Base-by-base conservation (phyloP, 1,139 yeast species). In the Candida sanyaensis region DNA sequence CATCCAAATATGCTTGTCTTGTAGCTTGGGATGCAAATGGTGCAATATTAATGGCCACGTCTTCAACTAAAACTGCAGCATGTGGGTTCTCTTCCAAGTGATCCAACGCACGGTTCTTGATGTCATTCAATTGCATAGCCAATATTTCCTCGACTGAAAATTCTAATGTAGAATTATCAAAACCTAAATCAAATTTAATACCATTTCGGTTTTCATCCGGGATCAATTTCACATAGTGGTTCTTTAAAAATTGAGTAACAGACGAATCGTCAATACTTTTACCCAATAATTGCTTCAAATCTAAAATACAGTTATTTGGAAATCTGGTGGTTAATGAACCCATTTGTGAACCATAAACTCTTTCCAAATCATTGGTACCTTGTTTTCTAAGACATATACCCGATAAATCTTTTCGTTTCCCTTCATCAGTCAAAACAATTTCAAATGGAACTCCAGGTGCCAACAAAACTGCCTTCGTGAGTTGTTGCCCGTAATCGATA, bases 371-470 rank as follows among this genome's bases (percentile, higher is more conserved):
- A 68, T 33, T 69, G 5, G 58, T 56, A 2, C 70, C 72, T 8
- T 62, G 55, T 10, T 71, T 58, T 54, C 87, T 80, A 52, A 92
- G 76, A 1, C 88, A 84, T 28, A 93, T 59, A 0, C 96, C 97
- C 2, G 92, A 79, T 10, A 84, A 73, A 59, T 93, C 98, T 64
- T 93, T 93, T 50, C 99, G 78, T 65, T 91, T 90, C 6, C 97
- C 88, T 61, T 93, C 98, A 37, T 89, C 86, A 4, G 97, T 89
- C 51, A 93, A 71, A 10, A 93, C 86, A 43, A 93, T 79, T 60
- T 93, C 99, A 63, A 91, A 85, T 17, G 92, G 87, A 29, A 91
- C 82, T 8, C 92, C 90, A 0, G 98, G 98, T 0, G 97, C 97
- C 42, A 95, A 86, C 46, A 93, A 73, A 44, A 87, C 89, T 1